Evolutionary conservation across 176 grass and related monocot genomes (phyloP), one percentile per base, ranked within the genome.

Genomic region (Phoenix roebelenii): DNA sequence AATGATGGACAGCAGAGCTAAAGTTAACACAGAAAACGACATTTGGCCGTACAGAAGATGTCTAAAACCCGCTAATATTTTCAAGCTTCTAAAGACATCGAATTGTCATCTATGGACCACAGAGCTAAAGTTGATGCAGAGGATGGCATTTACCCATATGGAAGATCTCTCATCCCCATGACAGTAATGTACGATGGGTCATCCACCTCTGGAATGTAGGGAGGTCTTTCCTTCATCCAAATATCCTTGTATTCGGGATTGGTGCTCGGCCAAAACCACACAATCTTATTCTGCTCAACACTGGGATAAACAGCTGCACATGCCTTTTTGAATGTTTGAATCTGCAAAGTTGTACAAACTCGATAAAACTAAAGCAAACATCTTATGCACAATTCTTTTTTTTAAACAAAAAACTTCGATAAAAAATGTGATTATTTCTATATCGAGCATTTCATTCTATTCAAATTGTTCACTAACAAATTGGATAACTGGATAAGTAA

Each of bases 221-320:
- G 92, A 50, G 92, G 87, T 14, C 44, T 72, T 68, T 85, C 79
- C 74, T 69, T 76, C 26, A 77, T 56, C 25, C 84, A 7, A 10
- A 97, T 68, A 55, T 88, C 81, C 52, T 49, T 74, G 78, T 80
- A 65, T 30, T 82, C 70, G 19, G 75, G 62, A 52, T 85, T 80
- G 15, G 65, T 51, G 52, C 71, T 91, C 7, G 92, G 84, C 75
- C 85, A 90, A 74, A 97, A 90, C 92, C 92, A 97, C 24, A 97
- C 61, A 59, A 97, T 73, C 58, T 83, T 76, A 64, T 97, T 90
- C 63, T 88, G 83, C 32, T 80, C 87, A 22, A 91, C 61, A 65
- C 87, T 66, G 10, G 92, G 92, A 71, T 96, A 97, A 50, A 75
- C 69, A 80, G 83, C 55, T 69, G 63, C 87, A 57, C 92, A 91